phyloP scores from a whole-genome alignment of 495 filamentous ascomycete species.

The Beverwykella pulmonaria region DNA sequence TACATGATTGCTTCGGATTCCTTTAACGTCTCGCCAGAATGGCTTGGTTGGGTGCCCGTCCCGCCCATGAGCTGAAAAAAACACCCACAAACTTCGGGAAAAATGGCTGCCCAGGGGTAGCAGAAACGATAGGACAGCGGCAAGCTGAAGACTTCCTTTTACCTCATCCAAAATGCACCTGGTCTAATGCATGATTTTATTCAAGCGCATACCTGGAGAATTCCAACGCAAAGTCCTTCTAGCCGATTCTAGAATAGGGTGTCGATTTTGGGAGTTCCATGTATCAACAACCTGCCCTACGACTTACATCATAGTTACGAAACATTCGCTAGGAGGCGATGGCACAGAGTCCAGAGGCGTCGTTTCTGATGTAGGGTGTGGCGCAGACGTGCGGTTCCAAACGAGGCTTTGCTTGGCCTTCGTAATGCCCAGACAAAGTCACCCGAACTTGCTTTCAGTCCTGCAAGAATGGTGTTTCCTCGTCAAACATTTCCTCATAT shows the following conservation, averaged over 20 bases:
- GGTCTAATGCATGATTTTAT: neutral
- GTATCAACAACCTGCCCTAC: too few species aligned
- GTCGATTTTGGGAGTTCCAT: too few species aligned
- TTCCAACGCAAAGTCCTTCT: neutral
- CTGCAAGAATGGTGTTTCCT: neutral
- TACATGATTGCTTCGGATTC: neutral
- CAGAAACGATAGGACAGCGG: neutral
- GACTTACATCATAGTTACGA: too few species aligned
- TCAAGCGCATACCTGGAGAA: neutral
- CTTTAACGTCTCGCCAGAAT: neutral
- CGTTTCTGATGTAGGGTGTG: neutral
- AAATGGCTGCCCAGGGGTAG: neutral
- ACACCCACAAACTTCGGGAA: neutral
- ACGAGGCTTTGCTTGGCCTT: neutral
- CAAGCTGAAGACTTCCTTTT: neutral
- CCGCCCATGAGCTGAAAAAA: neutral
- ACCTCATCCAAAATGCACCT: neutral
- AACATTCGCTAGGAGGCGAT: neutral
- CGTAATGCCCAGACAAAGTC: slow-evolving; percentile 9
- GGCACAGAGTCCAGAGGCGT: neutral
- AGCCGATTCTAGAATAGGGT: too few species aligned
- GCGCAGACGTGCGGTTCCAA: neutral
- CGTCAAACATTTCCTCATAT: slow-evolving; percentile 6
- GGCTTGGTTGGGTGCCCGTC: neutral
- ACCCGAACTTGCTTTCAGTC: neutral